These are phyloP conservation scores for Pichia eremophila DNA, from an alignment of 805 yeast species.

Conservation along the genomic window DNA sequence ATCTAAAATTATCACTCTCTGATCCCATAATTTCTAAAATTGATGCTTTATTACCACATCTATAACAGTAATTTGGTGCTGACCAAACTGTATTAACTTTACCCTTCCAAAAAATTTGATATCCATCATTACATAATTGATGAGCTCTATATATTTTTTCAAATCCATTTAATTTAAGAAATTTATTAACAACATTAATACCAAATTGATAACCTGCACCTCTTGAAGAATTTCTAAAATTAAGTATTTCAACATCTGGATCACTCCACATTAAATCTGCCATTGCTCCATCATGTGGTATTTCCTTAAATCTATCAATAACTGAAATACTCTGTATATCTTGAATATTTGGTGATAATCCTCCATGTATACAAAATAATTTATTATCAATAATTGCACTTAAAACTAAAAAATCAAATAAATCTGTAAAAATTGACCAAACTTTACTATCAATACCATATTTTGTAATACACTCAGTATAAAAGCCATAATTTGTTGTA, in stretches of 20 bases:
- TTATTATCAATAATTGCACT: slow-evolving; percentile 86
- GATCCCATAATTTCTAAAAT: slow-evolving; percentile 69
- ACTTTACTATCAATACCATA: slow-evolving; percentile 67
- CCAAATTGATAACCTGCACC: slow-evolving; percentile 99
- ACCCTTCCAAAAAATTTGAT: slow-evolving; percentile 83
- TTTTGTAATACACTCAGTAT: slow-evolving; percentile 86
- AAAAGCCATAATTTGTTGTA: slow-evolving; percentile 95
- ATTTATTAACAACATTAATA: slow-evolving; percentile 77
- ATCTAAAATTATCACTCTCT: slow-evolving; percentile 48
- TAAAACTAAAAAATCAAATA: slow-evolving; percentile 83
- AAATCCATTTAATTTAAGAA: slow-evolving; percentile 67
- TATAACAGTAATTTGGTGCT: slow-evolving; percentile 94
- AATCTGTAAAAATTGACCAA: slow-evolving; percentile 85
- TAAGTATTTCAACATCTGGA: slow-evolving; percentile 75
- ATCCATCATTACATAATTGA: slow-evolving; percentile 94
- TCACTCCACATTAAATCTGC: slow-evolving; percentile 98
- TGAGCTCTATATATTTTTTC: slow-evolving; percentile 87
- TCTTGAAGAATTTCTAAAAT: slow-evolving; percentile 83
- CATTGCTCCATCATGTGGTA: slow-evolving; percentile 99
- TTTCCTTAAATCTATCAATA: slow-evolving; percentile 85
- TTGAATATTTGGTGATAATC: slow-evolving; percentile 90
- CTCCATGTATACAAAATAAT: slow-evolving; percentile 95
- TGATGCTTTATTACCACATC: slow-evolving; percentile 97
- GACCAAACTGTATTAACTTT: slow-evolving; percentile 95
- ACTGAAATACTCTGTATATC: slow-evolving; percentile 85